Evolutionary conservation across 805 yeast species (phyloP).

Genomic region (Isabelozyma pseudorhagii): DNA sequence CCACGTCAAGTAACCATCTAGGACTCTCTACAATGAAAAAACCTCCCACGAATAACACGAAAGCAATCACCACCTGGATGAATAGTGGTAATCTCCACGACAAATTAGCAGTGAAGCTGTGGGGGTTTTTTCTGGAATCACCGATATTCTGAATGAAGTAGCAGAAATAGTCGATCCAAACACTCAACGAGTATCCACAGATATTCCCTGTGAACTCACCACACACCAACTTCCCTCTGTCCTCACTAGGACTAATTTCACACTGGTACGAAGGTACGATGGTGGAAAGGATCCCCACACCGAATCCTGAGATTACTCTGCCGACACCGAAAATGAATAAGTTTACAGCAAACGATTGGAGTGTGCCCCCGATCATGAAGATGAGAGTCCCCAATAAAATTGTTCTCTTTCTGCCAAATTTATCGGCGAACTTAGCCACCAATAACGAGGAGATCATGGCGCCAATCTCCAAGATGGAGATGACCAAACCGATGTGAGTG

Average conservation of each 20-base stretch:
- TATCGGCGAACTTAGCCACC: slow-evolving; percentile 76
- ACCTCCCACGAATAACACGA: slow-evolving; percentile 67
- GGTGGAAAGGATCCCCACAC: slow-evolving; percentile 80
- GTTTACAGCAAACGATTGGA: slow-evolving; percentile 62
- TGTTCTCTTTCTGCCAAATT: slow-evolving; percentile 73
- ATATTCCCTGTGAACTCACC: slow-evolving; percentile 87
- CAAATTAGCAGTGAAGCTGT: slow-evolving; percentile 34
- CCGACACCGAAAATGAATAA: slow-evolving; percentile 65
- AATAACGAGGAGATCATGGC: slow-evolving; percentile 77
- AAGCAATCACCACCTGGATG: slow-evolving; percentile 73
- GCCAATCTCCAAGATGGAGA: slow-evolving; percentile 85
- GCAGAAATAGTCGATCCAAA: slow-evolving; percentile 83
- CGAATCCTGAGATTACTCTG: slow-evolving; percentile 76
- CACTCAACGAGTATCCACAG: slow-evolving; percentile 74
- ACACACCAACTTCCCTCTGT: slow-evolving; percentile 81
- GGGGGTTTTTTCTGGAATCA: slow-evolving; percentile 33
- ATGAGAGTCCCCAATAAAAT: slow-evolving; percentile 76
- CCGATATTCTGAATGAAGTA: slow-evolving; percentile 57
- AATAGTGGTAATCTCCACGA: slow-evolving; percentile 82
- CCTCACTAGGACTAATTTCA: slow-evolving; percentile 84
- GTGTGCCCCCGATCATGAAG: slow-evolving; percentile 73
- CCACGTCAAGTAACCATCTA: slow-evolving; percentile 83
- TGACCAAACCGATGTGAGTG: slow-evolving; percentile 77
- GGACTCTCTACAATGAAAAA: slow-evolving; percentile 84
- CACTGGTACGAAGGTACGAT: slow-evolving; percentile 87